Conservation (phyloP, 2,329 filamentous ascomycete genomes). For the Huntiella abstrusa region DNA sequence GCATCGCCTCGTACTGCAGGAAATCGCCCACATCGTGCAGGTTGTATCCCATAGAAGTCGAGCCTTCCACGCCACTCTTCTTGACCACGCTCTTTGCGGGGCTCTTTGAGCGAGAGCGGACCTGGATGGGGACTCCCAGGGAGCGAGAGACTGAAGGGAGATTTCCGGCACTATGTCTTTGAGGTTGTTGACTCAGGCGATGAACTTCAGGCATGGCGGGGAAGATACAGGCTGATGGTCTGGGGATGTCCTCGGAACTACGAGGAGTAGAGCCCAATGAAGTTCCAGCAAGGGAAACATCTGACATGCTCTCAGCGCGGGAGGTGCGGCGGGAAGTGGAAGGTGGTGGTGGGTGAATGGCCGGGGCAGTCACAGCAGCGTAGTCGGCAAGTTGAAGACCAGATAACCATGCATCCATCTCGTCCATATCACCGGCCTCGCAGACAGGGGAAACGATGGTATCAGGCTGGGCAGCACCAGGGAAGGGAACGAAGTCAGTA, state of each 20-base stretch:
- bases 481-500: slow-evolving; percentile 26
- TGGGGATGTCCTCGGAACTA: slow-evolving; percentile 5
- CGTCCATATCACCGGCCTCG: slow-evolving; percentile 28
- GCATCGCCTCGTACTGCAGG: slow-evolving; percentile 35
- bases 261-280: slow-evolving; percentile 5
- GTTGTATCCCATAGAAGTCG: slow-evolving; percentile 41
- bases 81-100: background rate
- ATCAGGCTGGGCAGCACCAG: background rate
- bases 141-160: no score
- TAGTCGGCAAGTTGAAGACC: slow-evolving; percentile 13
- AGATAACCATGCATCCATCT: slow-evolving; percentile 33
- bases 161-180: background rate
- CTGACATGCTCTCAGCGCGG: background rate
- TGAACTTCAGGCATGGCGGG: background rate
- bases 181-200: background rate
- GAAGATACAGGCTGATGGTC: slow-evolving; percentile 4
- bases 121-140: background rate
- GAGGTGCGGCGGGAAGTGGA: background rate
- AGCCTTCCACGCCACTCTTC: slow-evolving; percentile 11
- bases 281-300: background rate
- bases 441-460: slow-evolving; percentile 16
- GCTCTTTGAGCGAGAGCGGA: background rate
- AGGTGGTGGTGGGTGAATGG: background rate
- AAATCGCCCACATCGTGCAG: slow-evolving; percentile 41
- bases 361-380: background rate